A percentile compares a stretch with the other conserved stretches of the same genome.
Conservation (phyloP, 208 protist species). For the Wallacemonas collosoma region DNA sequence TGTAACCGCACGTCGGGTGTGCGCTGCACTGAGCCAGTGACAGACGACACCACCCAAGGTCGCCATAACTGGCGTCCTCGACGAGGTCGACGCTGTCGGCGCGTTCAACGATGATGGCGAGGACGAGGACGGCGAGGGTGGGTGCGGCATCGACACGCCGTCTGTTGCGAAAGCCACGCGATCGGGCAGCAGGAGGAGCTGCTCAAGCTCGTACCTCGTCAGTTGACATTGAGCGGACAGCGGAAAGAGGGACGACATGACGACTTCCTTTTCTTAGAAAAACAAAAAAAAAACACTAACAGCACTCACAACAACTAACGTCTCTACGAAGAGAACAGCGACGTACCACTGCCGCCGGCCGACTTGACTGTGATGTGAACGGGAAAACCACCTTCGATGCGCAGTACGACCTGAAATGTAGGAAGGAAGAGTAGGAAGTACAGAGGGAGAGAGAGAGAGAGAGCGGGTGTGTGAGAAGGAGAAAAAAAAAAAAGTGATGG, state of each 20-base stretch:
- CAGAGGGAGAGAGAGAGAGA: too few relatives aligned
- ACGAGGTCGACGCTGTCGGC: conserved; percentile 18
- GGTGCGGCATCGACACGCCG: background rate
- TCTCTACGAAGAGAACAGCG: too few relatives aligned
- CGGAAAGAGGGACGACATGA: conserved; percentile 59
- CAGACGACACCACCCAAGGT: conserved; percentile 25
- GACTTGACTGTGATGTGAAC: too few relatives aligned
- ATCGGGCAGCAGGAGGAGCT: conserved; percentile 50
- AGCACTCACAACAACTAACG: background rate
- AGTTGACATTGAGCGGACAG: conserved; percentile 64
- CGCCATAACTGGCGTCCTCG: background rate
- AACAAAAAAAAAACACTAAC: conserved; percentile 3
- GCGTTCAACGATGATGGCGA: background rate
- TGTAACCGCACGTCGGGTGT: conserved; percentile 42
- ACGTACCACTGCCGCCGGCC: too few relatives aligned
- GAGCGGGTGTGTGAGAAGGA: background rate
- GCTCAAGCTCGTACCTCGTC: conserved; percentile 48
- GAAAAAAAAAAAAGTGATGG: background rate
- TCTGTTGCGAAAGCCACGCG: conserved; percentile 22
- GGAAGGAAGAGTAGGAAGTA: too few relatives aligned
- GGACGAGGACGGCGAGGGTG: background rate
- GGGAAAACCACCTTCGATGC: too few relatives aligned
- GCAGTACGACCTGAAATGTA: too few relatives aligned
- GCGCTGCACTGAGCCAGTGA: conserved; percentile 43
- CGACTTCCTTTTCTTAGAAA: background rate